These are phyloP conservation scores for Aspergillus alliaceus DNA, from an alignment of 2,329 filamentous ascomycete genomes.

Conservation along the genomic window DNA sequence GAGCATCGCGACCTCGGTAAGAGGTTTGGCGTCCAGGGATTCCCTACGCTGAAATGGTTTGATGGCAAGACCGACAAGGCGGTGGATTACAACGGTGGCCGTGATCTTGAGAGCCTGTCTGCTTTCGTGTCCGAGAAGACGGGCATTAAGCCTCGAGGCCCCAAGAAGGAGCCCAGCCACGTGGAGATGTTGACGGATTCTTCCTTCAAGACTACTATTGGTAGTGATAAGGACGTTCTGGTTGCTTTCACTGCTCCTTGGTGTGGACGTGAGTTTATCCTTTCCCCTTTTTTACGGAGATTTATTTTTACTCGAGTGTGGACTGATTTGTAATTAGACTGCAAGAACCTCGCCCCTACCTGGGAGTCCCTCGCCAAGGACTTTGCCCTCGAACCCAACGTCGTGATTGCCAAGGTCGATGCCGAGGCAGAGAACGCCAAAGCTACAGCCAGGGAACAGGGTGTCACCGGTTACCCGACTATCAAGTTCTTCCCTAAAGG, in stretches of 20 bases:
- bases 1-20: slow-evolving; percentile 80
- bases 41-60: slow-evolving; percentile 97
- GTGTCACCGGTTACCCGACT: slow-evolving; percentile 84
- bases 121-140: slow-evolving; percentile 85
- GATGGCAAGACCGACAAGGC: slow-evolving; percentile 90
- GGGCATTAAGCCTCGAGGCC: slow-evolving; percentile 71
- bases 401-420: slow-evolving; percentile 93
- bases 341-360: slow-evolving; percentile 86
- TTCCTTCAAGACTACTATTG: slow-evolving; percentile 75
- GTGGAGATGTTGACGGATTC: slow-evolving; percentile 79
- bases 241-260: slow-evolving; percentile 98
- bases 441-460: slow-evolving; percentile 71
- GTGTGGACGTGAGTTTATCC: slow-evolving; percentile 82
- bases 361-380: slow-evolving; percentile 86
- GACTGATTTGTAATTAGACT: slow-evolving; percentile 65
- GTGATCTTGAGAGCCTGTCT: slow-evolving; percentile 81
- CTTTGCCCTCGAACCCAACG: slow-evolving; percentile 73
- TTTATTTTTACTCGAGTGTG: not conserved
- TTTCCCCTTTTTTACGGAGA: slow-evolving; percentile 1
- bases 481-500: slow-evolving; percentile 97
- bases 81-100: slow-evolving; percentile 78
- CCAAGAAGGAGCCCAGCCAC: slow-evolving; percentile 64
- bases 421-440: slow-evolving; percentile 87
- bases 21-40: slow-evolving; percentile 86
- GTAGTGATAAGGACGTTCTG: slow-evolving; percentile 82